These are phyloP conservation scores for Psilocybe tampanensis DNA, from an alignment of 768 basidiomycete species.

Conservation along the genomic window DNA sequence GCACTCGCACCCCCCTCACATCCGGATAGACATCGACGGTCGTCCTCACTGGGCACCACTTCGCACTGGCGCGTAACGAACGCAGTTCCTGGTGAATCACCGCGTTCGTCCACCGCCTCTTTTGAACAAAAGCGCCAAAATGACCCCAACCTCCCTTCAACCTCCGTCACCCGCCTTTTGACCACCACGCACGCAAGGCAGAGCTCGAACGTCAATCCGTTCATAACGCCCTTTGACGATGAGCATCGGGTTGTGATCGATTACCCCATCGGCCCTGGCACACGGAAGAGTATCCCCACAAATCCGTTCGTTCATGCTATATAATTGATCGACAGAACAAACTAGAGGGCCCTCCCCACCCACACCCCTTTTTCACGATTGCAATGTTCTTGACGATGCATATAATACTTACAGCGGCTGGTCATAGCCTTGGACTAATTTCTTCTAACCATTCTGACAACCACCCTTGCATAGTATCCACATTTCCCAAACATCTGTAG, in stretches of 20 bases:
- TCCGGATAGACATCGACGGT: slow-evolving; percentile 24
- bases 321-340: slow-evolving; percentile 5
- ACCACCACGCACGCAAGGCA: slow-evolving; percentile 45
- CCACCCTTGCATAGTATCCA: not conserved
- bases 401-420: not conserved
- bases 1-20: slow-evolving; percentile 21
- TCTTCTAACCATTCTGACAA: not conserved
- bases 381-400: not conserved
- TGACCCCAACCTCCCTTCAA: slow-evolving; percentile 19
- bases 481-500: not conserved
- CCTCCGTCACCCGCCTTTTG: slow-evolving; percentile 47
- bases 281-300: slow-evolving; percentile 48
- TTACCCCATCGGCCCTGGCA: slow-evolving; percentile 23
- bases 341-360: not conserved
- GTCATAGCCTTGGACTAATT: not conserved
- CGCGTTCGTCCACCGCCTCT: slow-evolving; percentile 18
- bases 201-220: slow-evolving; percentile 51
- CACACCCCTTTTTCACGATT: not conserved
- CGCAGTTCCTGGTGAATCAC: slow-evolving; percentile 20
- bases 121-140: slow-evolving; percentile 19
- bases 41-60: slow-evolving; percentile 19
- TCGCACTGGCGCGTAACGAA: slow-evolving; percentile 28
- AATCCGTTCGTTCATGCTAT: slow-evolving; percentile 50
- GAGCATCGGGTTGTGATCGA: slow-evolving; percentile 44
- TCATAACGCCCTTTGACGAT: slow-evolving; percentile 82